Percentiles rank a stretch among this genome's conserved stretches.
These are phyloP conservation scores for Drosera spatulata DNA, from an alignment of 179 eudicot species.

Conservation along the genomic window DNA sequence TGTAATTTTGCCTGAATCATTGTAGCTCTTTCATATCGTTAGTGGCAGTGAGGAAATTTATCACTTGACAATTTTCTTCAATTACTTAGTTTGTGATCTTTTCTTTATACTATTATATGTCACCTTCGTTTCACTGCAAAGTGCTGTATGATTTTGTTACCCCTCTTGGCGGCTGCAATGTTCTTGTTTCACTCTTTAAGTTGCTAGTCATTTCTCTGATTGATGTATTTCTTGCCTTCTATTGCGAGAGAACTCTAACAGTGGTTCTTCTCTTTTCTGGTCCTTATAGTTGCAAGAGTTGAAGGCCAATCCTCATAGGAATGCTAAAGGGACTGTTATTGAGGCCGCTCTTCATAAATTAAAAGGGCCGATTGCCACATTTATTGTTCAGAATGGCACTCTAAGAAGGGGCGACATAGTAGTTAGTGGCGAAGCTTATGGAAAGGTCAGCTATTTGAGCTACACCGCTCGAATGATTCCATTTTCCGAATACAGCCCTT, in stretches of 20 bases:
- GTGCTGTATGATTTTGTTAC: too few species aligned
- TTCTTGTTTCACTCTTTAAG: too few species aligned
- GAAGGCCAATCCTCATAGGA: conserved; percentile 90
- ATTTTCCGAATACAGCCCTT: not conserved
- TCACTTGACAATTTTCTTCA: too few species aligned
- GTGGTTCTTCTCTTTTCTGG: conserved; percentile 1
- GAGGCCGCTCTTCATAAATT: conserved; percentile 98
- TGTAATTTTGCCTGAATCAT: too few species aligned
- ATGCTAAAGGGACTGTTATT: conserved; percentile 83
- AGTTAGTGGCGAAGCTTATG: conserved; percentile 93
- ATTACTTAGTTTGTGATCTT: too few species aligned
- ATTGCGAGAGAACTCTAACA: not conserved
- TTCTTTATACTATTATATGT: too few species aligned
- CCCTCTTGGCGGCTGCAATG: too few species aligned
- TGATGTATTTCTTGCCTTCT: not conserved
- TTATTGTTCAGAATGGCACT: conserved; percentile 98
- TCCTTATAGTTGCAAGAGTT: conserved; percentile 72
- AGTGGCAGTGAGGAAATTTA: too few species aligned
- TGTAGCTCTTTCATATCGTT: too few species aligned
- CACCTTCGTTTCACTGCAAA: too few species aligned
- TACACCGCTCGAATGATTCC: not conserved
- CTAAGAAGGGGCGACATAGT: conserved; percentile 74
- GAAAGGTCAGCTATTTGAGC: conserved; percentile 57
- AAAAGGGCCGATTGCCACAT: conserved; percentile 85
- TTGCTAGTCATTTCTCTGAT: too few species aligned